Conservation (phyloP, 2,329 filamentous ascomycete species). For the Periconia digitata region DNA sequence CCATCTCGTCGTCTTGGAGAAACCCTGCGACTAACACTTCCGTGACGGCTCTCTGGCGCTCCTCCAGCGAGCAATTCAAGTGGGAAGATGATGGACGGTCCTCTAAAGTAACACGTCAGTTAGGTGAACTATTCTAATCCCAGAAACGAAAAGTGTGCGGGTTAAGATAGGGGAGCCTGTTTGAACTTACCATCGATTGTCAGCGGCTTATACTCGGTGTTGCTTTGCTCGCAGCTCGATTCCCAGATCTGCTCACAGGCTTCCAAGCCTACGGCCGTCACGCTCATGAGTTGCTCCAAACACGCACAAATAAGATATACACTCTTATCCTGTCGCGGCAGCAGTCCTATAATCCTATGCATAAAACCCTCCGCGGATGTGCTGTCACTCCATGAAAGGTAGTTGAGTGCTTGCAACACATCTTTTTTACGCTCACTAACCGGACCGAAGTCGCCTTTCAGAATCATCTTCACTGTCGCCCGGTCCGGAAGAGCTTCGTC, state of each 20-base stretch:
- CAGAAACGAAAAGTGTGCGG: no score
- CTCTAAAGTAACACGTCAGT: no score
- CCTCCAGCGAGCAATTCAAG: background rate
- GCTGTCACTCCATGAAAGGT: conserved; percentile 11
- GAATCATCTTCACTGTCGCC: conserved; percentile 16
- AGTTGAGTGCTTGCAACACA: no score
- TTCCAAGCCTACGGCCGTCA: conserved; percentile 16
- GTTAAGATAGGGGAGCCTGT: no score
- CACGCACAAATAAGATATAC: conserved; percentile 16
- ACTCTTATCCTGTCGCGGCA: conserved; percentile 13
- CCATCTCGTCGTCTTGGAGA: conserved; percentile 18
- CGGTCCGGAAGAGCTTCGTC: conserved; percentile 14
- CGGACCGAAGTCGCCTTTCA: conserved; percentile 17
- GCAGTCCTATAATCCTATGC: conserved; percentile 17
- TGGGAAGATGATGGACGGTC: no score
- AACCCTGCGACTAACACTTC: conserved; percentile 31
- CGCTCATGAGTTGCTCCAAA: conserved; percentile 11
- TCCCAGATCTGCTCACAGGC: conserved; percentile 28
- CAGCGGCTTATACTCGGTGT: background rate
- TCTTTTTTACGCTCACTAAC: no score
- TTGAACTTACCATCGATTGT: background rate
- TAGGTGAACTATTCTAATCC: no score
- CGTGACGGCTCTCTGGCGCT: conserved; percentile 9
- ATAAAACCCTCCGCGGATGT: conserved; percentile 19
- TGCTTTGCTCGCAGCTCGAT: conserved; percentile 15